A percentile compares a stretch with the other conserved stretches of the same genome.
Conservation (phyloP, 176 grass and related monocot genomes). For the Carex pumila region DNA sequence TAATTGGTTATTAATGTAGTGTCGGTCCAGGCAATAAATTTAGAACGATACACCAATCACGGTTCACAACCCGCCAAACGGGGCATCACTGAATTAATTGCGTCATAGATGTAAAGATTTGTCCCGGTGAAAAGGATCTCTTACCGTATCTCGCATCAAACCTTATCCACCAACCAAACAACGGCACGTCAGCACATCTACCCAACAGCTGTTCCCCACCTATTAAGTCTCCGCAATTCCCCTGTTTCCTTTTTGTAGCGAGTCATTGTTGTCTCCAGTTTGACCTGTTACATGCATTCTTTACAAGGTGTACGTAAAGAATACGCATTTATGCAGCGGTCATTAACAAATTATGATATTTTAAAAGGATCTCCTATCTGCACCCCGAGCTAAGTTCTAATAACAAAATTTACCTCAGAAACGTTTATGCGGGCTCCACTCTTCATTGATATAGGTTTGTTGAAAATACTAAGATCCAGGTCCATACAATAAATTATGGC, state of each 20-base stretch:
- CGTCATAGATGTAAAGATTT: not conserved
- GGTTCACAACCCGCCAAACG: not conserved
- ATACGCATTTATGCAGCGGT: not conserved
- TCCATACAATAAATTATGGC: not conserved
- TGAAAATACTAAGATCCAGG: not conserved
- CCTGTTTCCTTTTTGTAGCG: not conserved
- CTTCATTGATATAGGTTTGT: not conserved
- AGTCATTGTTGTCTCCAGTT: not conserved
- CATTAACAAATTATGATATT: not conserved
- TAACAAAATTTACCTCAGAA: too few species aligned
- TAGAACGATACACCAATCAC: not conserved
- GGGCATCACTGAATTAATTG: slow-evolving; percentile 9
- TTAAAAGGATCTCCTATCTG: not conserved
- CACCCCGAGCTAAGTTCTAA: not conserved
- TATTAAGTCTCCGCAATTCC: not conserved
- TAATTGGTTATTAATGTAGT: not conserved
- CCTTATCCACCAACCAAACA: not conserved
- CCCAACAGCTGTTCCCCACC: not conserved
- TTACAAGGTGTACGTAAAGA: not conserved
- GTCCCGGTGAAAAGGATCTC: slow-evolving; percentile 12
- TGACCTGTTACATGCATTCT: not conserved
- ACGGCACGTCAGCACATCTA: not conserved
- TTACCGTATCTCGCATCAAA: not conserved
- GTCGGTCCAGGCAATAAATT: not conserved
- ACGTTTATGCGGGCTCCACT: not conserved